Evolutionary conservation across 2,329 filamentous ascomycete species (phyloP), one percentile per base, ranked within the genome.

Genomic region (Curvularia lunata): DNA sequence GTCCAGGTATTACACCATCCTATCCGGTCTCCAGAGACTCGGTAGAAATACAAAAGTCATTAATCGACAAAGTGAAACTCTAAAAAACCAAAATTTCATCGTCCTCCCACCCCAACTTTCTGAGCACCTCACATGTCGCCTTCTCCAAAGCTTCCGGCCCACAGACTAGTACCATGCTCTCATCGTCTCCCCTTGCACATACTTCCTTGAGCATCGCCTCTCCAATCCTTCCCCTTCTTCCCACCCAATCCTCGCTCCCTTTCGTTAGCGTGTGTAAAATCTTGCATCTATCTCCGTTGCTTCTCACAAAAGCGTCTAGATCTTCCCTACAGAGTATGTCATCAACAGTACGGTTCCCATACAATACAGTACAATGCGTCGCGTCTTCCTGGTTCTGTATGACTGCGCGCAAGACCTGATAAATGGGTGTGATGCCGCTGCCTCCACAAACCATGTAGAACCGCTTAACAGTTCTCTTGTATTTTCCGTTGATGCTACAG

Each of bases 341-440:
- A 62, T 89, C 87, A 52, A 91, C 85, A 6, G 82, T 71, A 12
- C 91, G 81, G 68, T 97, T 97, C 0, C 92, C 91, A 68, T 96
- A 84, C 0, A 97, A 79, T 0, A 97, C 82, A 1, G 89, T 78
- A 69, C 91, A 96, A 2, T 75, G 78, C 0, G 91, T 95, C 8
- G 75, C 64, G 69, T 94, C 91, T 0, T 80, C 73, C 1, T 73
- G 66, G 61, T 94, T 86, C 45, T 84, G 81, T 74, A 92, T 84
- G 0, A 96, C 85, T 0, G 91, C 89, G 6, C 91, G 82, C 51
- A 96, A 80, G 3, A 96, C 90, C 70, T 95, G 91, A 73, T 88
- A 95, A 62, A 97, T 91, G 0, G 93, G 93, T n/a, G 93, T 97
- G 69, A 97, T 90, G 0, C 93, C 93, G n/a, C 86, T 91, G 5